Evolutionary conservation across 2,329 filamentous ascomycete genomes (phyloP), one percentile per base, ranked within the genome.

Genomic region (Alternaria ethzedia): DNA sequence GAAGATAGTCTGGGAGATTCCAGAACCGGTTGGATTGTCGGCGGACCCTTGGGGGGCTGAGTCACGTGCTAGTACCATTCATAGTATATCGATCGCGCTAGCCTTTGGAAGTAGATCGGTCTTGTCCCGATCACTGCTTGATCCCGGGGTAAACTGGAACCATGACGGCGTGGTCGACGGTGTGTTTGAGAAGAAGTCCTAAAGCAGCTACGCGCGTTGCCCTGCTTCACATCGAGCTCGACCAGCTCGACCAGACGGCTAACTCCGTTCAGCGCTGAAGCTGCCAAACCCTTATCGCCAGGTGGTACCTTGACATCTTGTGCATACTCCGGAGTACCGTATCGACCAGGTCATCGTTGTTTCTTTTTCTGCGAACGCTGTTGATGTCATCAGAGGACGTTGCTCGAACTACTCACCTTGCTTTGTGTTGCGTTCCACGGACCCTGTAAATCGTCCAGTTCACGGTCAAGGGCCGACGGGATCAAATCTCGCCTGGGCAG

Each of bases 31-130:
- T 44, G 21, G 20, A 17, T 23, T 54, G 43, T 30, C 45, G 15
- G 32, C 20, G 20, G 41, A 41, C 17, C n/a, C 26, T 20, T 51
- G 21, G 47, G n/a, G n/a, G 50, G 30, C 20, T 45, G 47, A 41
- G 44, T 44, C 15, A 49, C 44, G 21, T 36, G 47, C 17, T n/a
- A 25, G 17, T 26, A n/a, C 28, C 45, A 25, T 32, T 30, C 17
- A 25, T 51, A 57, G 28, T 28, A 49, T 5, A 50, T 25, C 65
- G 65, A 67, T 67, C 65, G 65, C 62, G 28, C 65, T 67, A 67
- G 36, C 56, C 41, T 62, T 65, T 67, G 52, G 43, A 63, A 13
- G 44, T 44, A 55, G 54, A 58, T 54, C 56, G 23, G 51, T 43
- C 32, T 30, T 32, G 47, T 26, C 23, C 32, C 25, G 43, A 44